phyloP scores from a whole-genome alignment of 805 yeast species.

The Candida methanosorbosa region DNA sequence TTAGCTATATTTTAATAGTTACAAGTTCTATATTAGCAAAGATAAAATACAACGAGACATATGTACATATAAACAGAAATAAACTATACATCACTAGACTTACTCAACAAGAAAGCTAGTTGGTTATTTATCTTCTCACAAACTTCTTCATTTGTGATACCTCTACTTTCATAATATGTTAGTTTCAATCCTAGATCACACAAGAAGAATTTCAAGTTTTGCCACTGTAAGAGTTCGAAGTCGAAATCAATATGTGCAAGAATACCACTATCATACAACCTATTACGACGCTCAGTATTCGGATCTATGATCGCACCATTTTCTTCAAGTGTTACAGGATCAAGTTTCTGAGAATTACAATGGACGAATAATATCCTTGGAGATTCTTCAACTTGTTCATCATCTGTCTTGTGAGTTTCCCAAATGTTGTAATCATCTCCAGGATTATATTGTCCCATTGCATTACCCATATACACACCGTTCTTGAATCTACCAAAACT shows the following conservation, averaged over 20 bases:
- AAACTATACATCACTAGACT: no score
- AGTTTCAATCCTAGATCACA: conserved; percentile 42
- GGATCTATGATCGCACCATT: conserved; percentile 29
- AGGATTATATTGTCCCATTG: conserved; percentile 73
- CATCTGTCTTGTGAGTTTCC: conserved; percentile 13
- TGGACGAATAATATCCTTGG: conserved; percentile 45
- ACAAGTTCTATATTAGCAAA: no score
- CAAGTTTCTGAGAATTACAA: conserved; percentile 58
- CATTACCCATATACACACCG: conserved; percentile 50
- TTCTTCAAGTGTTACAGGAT: conserved; percentile 46
- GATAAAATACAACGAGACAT: no score
- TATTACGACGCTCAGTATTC: conserved; percentile 36
- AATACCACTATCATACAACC: conserved; percentile 54
- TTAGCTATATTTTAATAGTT: no score
- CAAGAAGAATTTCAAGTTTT: conserved; percentile 42
- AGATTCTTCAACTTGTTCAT: conserved; percentile 10
- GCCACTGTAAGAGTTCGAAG: conserved; percentile 53
- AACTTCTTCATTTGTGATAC: conserved; percentile 28
- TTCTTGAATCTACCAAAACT: conserved; percentile 43
- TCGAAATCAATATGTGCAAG: conserved; percentile 43
- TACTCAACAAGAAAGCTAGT: conserved; percentile 25
- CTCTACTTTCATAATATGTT: conserved; percentile 29
- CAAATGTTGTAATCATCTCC: conserved; percentile 41
- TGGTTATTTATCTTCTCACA: conserved; percentile 45
- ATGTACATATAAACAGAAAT: no score